These are phyloP conservation scores for Apiosordaria backusii DNA, from an alignment of 495 filamentous ascomycete genomes.

Conservation along the genomic window DNA sequence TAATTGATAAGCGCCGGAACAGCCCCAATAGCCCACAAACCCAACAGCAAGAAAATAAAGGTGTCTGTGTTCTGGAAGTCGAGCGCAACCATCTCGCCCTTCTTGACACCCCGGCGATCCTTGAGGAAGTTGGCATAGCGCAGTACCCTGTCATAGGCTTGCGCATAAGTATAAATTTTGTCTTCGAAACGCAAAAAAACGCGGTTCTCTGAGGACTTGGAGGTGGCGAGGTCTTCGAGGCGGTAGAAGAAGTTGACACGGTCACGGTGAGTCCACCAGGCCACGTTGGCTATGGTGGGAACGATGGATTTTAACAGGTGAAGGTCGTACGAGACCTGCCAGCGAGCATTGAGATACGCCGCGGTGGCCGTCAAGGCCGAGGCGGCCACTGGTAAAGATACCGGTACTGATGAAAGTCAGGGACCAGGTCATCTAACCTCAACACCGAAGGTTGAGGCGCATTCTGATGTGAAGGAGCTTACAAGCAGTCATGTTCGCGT, in stretches of 20 bases:
- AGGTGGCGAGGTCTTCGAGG: slow-evolving; percentile 65
- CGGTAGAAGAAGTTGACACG: slow-evolving; percentile 73
- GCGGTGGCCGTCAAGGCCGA: slow-evolving; percentile 65
- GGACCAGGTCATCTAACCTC: background rate
- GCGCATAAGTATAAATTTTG: slow-evolving; percentile 72
- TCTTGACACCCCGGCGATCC: slow-evolving; percentile 61
- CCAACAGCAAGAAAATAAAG: slow-evolving; percentile 80
- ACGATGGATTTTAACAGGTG: slow-evolving; percentile 50
- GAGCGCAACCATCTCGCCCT: slow-evolving; percentile 80
- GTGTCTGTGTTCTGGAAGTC: slow-evolving; percentile 82
- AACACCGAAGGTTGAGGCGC: background rate
- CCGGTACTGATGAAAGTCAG: slow-evolving; percentile 1
- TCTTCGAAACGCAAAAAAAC: slow-evolving; percentile 74
- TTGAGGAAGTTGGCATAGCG: slow-evolving; percentile 83
- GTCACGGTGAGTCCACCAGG: slow-evolving; percentile 51
- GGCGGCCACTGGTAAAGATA: slow-evolving; percentile 47
- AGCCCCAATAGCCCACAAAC: slow-evolving; percentile 84
- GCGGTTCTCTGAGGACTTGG: slow-evolving; percentile 52
- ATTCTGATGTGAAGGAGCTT: background rate
- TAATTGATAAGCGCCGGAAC: slow-evolving; percentile 94
- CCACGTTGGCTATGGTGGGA: slow-evolving; percentile 39
- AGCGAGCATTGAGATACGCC: slow-evolving; percentile 79
- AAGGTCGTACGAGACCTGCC: slow-evolving; percentile 63
- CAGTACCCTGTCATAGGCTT: slow-evolving; percentile 69
- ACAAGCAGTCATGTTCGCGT: background rate